Evolutionary conservation across 2,329 filamentous ascomycete genomes (phyloP).

Genomic region (Phialophora tarda): DNA sequence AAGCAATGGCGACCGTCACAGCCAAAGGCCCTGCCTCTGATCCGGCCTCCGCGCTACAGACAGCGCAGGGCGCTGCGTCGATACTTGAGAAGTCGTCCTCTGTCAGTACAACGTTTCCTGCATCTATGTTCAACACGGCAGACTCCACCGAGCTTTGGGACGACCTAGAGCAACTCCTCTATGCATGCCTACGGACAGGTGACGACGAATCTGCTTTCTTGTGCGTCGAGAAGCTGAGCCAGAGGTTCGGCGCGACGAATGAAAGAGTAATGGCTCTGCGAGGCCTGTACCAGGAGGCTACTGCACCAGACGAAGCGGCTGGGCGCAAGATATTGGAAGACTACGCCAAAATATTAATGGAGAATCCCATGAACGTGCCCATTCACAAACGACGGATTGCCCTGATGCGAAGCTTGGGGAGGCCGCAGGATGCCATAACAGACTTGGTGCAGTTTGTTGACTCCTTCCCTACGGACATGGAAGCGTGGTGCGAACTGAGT

Average conservation of each 20-base stretch:
- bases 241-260: slow-evolving; percentile 82
- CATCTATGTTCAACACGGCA: slow-evolving; percentile 56
- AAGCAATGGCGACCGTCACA: slow-evolving; percentile 26
- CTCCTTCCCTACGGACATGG: slow-evolving; percentile 84
- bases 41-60: slow-evolving; percentile 54
- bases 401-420: slow-evolving; percentile 75
- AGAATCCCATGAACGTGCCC: slow-evolving; percentile 79
- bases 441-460: slow-evolving; percentile 78
- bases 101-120: slow-evolving; percentile 54
- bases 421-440: slow-evolving; percentile 72
- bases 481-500: slow-evolving; percentile 90
- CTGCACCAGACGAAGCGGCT: slow-evolving; percentile 68
- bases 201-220: slow-evolving; percentile 78
- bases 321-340: slow-evolving; percentile 73
- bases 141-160: slow-evolving; percentile 84
- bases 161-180: slow-evolving; percentile 82
- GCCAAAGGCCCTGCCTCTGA: slow-evolving; percentile 41
- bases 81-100: slow-evolving; percentile 58
- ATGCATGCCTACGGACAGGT: slow-evolving; percentile 81
- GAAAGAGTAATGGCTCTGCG: slow-evolving; percentile 83
- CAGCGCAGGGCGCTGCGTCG: slow-evolving; percentile 51
- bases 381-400: slow-evolving; percentile 84
- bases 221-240: slow-evolving; percentile 75
- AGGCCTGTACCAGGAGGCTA: slow-evolving; percentile 84
- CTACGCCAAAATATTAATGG: slow-evolving; percentile 76